Percentiles rank a stretch among this genome's conserved stretches.
phyloP scores from a whole-genome alignment of 1,284 basidiomycete genomes.

The Cystobasidium sp. region DNA sequence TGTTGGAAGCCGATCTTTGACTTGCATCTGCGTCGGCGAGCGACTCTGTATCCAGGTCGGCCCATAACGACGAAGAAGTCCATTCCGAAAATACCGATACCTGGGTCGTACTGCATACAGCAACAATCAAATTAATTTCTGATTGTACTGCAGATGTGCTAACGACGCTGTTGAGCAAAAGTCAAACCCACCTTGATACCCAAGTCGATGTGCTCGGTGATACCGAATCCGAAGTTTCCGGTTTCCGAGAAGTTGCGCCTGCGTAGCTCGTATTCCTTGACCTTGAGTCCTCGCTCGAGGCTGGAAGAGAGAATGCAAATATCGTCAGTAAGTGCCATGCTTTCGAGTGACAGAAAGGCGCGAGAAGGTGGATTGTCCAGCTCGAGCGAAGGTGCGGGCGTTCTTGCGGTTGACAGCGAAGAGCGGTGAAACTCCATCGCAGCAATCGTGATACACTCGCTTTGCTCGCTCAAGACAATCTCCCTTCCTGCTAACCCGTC shows the following conservation, averaged over 20 bases:
- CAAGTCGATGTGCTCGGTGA: slow-evolving; percentile 94
- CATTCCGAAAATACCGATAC: slow-evolving; percentile 64
- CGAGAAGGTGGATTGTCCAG: too few species aligned
- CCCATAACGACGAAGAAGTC: slow-evolving; percentile 87
- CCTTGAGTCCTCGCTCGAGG: slow-evolving; percentile 97
- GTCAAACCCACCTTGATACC: slow-evolving; percentile 72
- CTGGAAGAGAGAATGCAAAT: slow-evolving; percentile 10
- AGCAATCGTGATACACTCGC: too few species aligned
- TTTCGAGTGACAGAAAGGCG: background rate
- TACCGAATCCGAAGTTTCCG: slow-evolving; percentile 98
- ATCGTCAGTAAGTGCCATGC: background rate
- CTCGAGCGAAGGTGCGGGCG: too few species aligned
- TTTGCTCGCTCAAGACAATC: background rate
- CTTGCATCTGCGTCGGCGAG: slow-evolving; percentile 87
- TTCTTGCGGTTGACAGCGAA: too few species aligned
- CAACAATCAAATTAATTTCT: background rate
- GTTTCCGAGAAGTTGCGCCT: slow-evolving; percentile 93
- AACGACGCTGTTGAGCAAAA: background rate
- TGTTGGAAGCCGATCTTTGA: slow-evolving; percentile 85
- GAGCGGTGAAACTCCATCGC: too few species aligned
- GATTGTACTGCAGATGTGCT: background rate
- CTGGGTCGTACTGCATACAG: slow-evolving; percentile 73
- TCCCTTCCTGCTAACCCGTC: background rate
- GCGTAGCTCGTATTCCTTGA: slow-evolving; percentile 98
- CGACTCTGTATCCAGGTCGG: slow-evolving; percentile 89